phyloP scores from a whole-genome alignment of 2,329 filamentous ascomycete genomes.

The Stagonosporopsis tanaceti region DNA sequence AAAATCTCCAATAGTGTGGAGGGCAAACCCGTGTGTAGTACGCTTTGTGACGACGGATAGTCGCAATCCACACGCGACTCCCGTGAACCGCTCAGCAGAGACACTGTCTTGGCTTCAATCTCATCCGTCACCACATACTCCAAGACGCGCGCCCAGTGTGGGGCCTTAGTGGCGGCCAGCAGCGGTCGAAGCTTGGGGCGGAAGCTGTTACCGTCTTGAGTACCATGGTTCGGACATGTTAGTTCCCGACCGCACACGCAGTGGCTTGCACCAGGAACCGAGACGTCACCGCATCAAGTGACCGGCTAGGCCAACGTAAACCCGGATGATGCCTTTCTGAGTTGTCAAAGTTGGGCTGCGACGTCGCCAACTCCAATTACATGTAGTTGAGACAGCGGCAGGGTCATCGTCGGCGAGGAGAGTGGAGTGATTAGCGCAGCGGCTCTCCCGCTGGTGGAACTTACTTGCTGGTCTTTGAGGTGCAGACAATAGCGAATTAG shows the following conservation, averaged over 20 bases:
- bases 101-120: constrained; percentile 5
- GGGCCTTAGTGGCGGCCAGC: background rate
- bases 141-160: background rate
- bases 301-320: background rate
- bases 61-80: background rate
- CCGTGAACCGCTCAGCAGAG: background rate
- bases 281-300: background rate
- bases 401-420: constrained; percentile 1
- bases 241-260: constrained; percentile 8
- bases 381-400: constrained; percentile 2
- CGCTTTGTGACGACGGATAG: background rate
- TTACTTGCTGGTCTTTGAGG: background rate
- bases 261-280: constrained; percentile 21
- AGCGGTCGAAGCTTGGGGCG: background rate
- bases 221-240: constrained; percentile 10
- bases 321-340: background rate
- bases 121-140: background rate
- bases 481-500: constrained; percentile 1
- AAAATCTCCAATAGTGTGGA: background rate
- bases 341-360: constrained; percentile 7
- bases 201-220: background rate
- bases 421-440: constrained; percentile 5
- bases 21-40: background rate
- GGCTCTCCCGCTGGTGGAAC: background rate
- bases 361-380: background rate